Base-by-base conservation (phyloP, 495 filamentous ascomycete genomes). In the Penicillium canescens region DNA sequence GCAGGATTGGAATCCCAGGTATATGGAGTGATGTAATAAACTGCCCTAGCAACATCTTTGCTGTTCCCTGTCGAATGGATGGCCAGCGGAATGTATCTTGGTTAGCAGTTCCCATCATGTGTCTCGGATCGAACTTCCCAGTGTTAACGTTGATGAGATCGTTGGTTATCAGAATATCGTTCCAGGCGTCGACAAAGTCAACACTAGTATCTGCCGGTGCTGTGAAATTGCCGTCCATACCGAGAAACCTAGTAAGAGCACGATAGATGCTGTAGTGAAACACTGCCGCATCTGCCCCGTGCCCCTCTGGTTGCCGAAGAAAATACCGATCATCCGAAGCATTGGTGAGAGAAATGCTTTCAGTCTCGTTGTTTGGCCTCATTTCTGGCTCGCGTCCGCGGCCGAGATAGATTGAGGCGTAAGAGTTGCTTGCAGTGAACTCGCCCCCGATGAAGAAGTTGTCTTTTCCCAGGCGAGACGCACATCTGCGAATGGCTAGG, bases 21-120 rank as follows among this genome's bases (percentile, higher is more conserved):
- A 89, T 71, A 43, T 83, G 64, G 6, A 89, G 50, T 14, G 83
- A 86, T 0, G 79, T 84, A 47, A 90, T 77, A 55, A 86, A 89
- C 4, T 77, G 65, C 6, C 73, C 87, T 0, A 90, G 72, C 4
- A 89, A 63, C 69, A 79, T 75, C 42, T 82, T 74, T 57, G 86
- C 75, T 0, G 79, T 78, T 18, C 87, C 86, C 46, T 79, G 71
- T 21, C 77, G 62, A 50, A 90, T 76, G 0, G 82, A 76, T 18
- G 87, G 85, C 87, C 87, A 90, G 11, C 86, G 80, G 67, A 90
- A 87, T 4, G 89, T 84, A 62, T 90, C 86, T 68, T 90, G 86
- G 61, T 89, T 89, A 7, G 83, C 84, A 3, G 75, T 75, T 18
- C 86, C 86, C 53, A 78, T 89, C 75, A 89, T 80, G 57, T 90